A percentile compares a stretch with the other conserved stretches of the same genome.
Evolutionary conservation across 371 early-diverging fungal genomes (phyloP).

Genomic region (Rhizopus sp.): DNA sequence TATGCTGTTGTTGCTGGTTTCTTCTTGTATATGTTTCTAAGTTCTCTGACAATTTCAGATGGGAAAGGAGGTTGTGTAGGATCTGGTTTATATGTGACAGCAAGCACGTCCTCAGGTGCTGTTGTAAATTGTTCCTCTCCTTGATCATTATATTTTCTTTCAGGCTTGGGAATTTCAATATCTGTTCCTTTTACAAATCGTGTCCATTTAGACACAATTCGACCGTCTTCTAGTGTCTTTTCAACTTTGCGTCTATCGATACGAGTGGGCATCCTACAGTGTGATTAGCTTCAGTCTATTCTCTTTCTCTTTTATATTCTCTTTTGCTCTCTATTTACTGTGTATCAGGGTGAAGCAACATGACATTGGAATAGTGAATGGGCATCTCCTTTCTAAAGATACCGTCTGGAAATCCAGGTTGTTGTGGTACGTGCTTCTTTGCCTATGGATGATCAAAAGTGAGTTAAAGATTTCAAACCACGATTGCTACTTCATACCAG

Average conservation of each 20-base stretch:
- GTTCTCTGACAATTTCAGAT: slow-evolving; percentile 37
- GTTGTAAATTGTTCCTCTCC: slow-evolving; percentile 27
- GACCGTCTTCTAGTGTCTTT: slow-evolving; percentile 41
- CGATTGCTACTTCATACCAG: slow-evolving; percentile 26
- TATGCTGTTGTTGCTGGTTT: slow-evolving; percentile 2
- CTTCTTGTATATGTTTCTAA: slow-evolving; percentile 45
- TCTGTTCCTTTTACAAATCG: slow-evolving; percentile 50
- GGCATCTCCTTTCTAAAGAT: slow-evolving; percentile 47
- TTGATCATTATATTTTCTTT: slow-evolving; percentile 38
- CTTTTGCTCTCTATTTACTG: slow-evolving; percentile 39
- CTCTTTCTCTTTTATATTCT: slow-evolving; percentile 24
- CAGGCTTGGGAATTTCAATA: slow-evolving; percentile 49
- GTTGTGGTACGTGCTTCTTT: slow-evolving; percentile 52
- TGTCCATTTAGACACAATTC: slow-evolving; percentile 37
- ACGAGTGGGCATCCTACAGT: slow-evolving; percentile 13
- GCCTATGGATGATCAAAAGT: slow-evolving; percentile 18
- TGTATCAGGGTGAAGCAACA: slow-evolving; percentile 54
- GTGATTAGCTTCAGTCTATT: background rate
- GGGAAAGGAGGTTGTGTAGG: slow-evolving; percentile 37
- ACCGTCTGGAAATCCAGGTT: slow-evolving; percentile 53
- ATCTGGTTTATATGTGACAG: slow-evolving; percentile 37
- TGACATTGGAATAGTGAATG: slow-evolving; percentile 54
- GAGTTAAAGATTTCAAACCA: background rate
- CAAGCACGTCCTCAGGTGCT: slow-evolving; percentile 31
- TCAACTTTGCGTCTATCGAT: slow-evolving; percentile 45